A percentile compares a stretch with the other conserved stretches of the same genome.
phyloP scores from a whole-genome alignment of 768 basidiomycete genomes.

The Asterophora lycoperdoides region DNA sequence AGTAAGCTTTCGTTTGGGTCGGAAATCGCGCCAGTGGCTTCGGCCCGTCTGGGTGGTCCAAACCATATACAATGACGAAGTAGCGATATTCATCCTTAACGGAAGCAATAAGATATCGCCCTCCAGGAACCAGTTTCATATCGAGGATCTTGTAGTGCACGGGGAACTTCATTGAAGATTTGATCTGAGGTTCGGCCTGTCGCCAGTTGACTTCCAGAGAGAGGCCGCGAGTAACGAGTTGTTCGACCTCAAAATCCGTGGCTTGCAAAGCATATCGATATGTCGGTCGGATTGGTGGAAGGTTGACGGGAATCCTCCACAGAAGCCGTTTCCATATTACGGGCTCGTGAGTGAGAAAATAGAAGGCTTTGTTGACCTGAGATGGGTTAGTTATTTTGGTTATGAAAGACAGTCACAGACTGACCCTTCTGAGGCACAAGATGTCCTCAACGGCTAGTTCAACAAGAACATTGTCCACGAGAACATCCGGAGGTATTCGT shows the following conservation, averaged over 20 bases:
- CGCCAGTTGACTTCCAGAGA: conserved; percentile 62
- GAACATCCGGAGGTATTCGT: conserved; percentile 34
- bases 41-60: conserved; percentile 50
- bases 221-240: conserved; percentile 55
- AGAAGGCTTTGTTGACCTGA: conserved; percentile 58
- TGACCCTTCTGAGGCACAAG: conserved; percentile 40
- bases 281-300: conserved; percentile 60
- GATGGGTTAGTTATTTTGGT: background rate
- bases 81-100: conserved; percentile 47
- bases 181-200: conserved; percentile 32
- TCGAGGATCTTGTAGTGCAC: conserved; percentile 40
- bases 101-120: conserved; percentile 64
- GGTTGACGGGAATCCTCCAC: conserved; percentile 45
- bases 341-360: conserved; percentile 61
- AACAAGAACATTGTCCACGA: conserved; percentile 40
- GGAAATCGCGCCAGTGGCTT: conserved; percentile 46
- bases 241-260: conserved; percentile 47
- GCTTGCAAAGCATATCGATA: conserved; percentile 36
- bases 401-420: conserved; percentile 1
- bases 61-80: conserved; percentile 47
- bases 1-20: conserved; percentile 49
- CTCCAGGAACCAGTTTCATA: conserved; percentile 60
- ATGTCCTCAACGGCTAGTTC: conserved; percentile 44
- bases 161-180: conserved; percentile 20
- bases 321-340: conserved; percentile 68